A percentile compares a stretch with the other conserved stretches of the same genome.
phyloP scores from a whole-genome alignment of 2,329 filamentous ascomycete genomes.

The Aspergillus cejpii region DNA sequence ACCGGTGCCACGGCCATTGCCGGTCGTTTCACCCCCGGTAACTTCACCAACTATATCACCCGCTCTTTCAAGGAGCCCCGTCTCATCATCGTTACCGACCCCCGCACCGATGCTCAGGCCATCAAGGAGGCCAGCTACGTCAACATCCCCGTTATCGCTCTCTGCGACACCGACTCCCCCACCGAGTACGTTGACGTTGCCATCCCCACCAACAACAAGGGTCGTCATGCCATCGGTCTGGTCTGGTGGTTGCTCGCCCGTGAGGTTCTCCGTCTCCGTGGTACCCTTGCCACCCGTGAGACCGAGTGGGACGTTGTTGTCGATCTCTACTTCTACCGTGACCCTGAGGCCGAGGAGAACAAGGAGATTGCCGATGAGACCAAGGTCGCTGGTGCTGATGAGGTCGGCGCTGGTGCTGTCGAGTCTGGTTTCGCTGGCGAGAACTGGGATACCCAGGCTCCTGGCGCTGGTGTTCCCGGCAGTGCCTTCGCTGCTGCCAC shows the following conservation, averaged over 20 bases:
- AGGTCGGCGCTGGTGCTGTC: slow-evolving; percentile 71
- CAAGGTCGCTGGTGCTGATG: slow-evolving; percentile 77
- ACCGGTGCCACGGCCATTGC: slow-evolving; percentile 97
- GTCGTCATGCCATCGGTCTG: slow-evolving; percentile 95
- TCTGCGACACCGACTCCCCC: slow-evolving; percentile 98
- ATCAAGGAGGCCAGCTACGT: slow-evolving; percentile 99
- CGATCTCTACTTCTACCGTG: slow-evolving; percentile 99
- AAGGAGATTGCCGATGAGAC: slow-evolving; percentile 79
- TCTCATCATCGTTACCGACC: slow-evolving; percentile 98
- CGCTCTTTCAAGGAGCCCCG: slow-evolving; percentile 99
- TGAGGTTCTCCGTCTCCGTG: slow-evolving; percentile 98
- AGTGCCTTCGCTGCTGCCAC: slow-evolving; percentile 63
- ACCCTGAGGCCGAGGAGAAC: slow-evolving; percentile 98
- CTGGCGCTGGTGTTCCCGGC: slow-evolving; percentile 56
- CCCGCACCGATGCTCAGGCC: slow-evolving; percentile 98
- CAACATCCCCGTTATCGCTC: slow-evolving; percentile 99
- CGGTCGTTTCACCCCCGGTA: slow-evolving; percentile 99
- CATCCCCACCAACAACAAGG: slow-evolving; percentile 99
- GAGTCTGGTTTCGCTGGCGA: slow-evolving; percentile 68
- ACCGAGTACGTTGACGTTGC: slow-evolving; percentile 99
- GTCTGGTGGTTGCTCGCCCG: slow-evolving; percentile 99
- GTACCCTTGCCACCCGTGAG: slow-evolving; percentile 93
- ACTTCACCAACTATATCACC: slow-evolving; percentile 99
- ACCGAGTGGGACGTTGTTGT: slow-evolving; percentile 98
- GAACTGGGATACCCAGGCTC: slow-evolving; percentile 76